Conservation (phyloP, 495 filamentous ascomycete genomes). For the Neurospora sp. region DNA sequence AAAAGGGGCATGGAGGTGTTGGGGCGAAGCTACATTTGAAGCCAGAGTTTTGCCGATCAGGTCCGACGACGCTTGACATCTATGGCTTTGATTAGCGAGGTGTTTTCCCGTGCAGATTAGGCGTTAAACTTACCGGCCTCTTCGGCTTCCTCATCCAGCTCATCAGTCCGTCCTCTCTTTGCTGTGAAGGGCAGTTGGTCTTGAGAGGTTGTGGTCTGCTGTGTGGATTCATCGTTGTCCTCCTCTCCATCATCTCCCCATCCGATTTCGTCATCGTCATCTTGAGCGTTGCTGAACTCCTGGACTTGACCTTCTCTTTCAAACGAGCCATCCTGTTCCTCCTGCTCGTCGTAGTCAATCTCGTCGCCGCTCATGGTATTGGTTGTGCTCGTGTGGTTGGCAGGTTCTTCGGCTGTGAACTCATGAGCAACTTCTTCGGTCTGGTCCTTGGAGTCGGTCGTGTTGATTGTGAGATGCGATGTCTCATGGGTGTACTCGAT, state of each 20-base stretch:
- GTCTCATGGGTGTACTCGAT: slow-evolving; percentile 1
- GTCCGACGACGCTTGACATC: slow-evolving; percentile 44
- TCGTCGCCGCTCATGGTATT: slow-evolving; percentile 38
- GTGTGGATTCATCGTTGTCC: slow-evolving; percentile 7
- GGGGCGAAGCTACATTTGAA: neutral
- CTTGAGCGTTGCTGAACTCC: slow-evolving; percentile 1
- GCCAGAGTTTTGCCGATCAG: slow-evolving; percentile 18
- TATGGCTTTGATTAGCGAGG: slow-evolving; percentile 20
- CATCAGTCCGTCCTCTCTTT: slow-evolving; percentile 24
- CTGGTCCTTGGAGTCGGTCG: slow-evolving; percentile 8
- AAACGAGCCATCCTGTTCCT: slow-evolving; percentile 11
- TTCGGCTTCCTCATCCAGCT: slow-evolving; percentile 20
- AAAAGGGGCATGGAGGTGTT: neutral
- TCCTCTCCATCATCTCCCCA: slow-evolving; percentile 33
- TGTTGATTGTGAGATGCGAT: neutral
- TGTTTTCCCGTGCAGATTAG: neutral
- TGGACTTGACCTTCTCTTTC: slow-evolving; percentile 5
- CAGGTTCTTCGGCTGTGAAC: slow-evolving; percentile 1
- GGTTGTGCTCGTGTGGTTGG: slow-evolving; percentile 27
- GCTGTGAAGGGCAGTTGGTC: slow-evolving; percentile 10
- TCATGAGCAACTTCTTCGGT: neutral
- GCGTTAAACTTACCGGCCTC: slow-evolving; percentile 28
- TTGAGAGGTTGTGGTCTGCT: slow-evolving; percentile 1
- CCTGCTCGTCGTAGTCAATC: slow-evolving; percentile 37
- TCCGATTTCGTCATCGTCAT: slow-evolving; percentile 33